Conservation (phyloP, 2,329 filamentous ascomycete species). For the Apiospora phragmitis region DNA sequence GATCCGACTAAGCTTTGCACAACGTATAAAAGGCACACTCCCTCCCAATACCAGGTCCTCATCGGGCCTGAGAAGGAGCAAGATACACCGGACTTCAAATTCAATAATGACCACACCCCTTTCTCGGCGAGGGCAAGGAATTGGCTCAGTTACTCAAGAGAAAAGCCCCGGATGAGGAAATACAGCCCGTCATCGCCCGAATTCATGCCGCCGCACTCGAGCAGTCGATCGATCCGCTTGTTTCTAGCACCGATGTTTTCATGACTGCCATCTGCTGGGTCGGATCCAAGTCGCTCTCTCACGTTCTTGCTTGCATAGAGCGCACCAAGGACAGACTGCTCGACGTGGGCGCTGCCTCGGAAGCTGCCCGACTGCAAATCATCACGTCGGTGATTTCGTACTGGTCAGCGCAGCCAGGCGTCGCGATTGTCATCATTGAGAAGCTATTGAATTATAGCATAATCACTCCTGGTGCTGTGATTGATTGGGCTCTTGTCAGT, state of each 20-base stretch:
- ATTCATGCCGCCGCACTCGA: constrained; percentile 80
- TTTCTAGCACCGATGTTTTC: constrained; percentile 90
- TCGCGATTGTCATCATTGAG: constrained; percentile 90
- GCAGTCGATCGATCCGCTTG: constrained; percentile 72
- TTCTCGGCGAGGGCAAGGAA: constrained; percentile 83
- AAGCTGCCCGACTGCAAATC: constrained; percentile 81
- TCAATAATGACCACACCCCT: constrained; percentile 70
- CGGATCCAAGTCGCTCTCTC: constrained; percentile 92
- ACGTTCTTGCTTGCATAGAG: constrained; percentile 94
- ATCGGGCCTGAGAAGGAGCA: constrained; percentile 89
- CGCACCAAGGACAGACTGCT: constrained; percentile 88
- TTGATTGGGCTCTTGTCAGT: constrained; percentile 80
- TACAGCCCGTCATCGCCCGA: constrained; percentile 76
- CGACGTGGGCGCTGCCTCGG: constrained; percentile 72
- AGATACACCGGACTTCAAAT: constrained; percentile 96
- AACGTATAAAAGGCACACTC: constrained; percentile 91
- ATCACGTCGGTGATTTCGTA: constrained; percentile 88
- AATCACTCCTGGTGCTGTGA: constrained; percentile 78
- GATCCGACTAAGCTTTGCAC: constrained; percentile 92
- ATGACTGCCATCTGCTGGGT: constrained; percentile 92
- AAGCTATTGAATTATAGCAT: constrained; percentile 98
- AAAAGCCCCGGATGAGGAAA: constrained; percentile 82
- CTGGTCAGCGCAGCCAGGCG: constrained; percentile 89
- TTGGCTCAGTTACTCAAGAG: constrained; percentile 76
- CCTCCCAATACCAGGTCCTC: constrained; percentile 77